Evolutionary conservation across 2,329 filamentous ascomycete genomes (phyloP), one percentile per base, ranked within the genome.

Genomic region (Arthrobotrys musiformis): DNA sequence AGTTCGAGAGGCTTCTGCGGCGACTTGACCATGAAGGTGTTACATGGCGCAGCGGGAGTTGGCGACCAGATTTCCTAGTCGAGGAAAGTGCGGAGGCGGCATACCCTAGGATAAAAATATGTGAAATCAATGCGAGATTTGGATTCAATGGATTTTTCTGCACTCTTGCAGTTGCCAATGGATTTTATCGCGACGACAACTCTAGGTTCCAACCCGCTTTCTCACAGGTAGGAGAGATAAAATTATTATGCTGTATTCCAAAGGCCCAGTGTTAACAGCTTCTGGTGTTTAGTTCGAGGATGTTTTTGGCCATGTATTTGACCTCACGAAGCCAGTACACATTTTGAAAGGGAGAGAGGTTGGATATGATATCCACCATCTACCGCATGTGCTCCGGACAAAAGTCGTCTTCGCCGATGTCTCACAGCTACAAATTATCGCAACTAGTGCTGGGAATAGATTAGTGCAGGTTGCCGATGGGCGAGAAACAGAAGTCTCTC

Each of bases 71-170:
- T 54, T 85, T 85, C 56, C 74, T 85, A 0, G 80, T 85, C 0
- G 79, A 83, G 1, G 54, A 80, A 15, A 42, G 52, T 1, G 40
- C 70, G 0, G 72, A 54, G 1, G 60, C 15, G 15, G 66, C 15
- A 81, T 81, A 63, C 30, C 73, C 73, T 4, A 67, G 33, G 13
- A 77, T 77, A 26, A 70, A 81, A 5, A 82, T 85, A 4, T 84
- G 84, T 1, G 84, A 85, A 22, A 85, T 85, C 37, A 85, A 85
- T 56, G 84, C 83, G 0, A 82, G 84, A 0, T 85, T 85, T 60
- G 80, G 81, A 9, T 85, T 85, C 69, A 85, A 85, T 48, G 83
- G 83, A 0, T 83, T 82, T 28, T 67, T 79, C 7, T 3, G 17
- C 2, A 19, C 15, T 4, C 60, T 50, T 15, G 52, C 22, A 1